Percentiles rank a stretch among this genome's conserved stretches.
Evolutionary conservation across 2,329 filamentous ascomycete species (phyloP).

Genomic region (Lachnellula hyalina): DNA sequence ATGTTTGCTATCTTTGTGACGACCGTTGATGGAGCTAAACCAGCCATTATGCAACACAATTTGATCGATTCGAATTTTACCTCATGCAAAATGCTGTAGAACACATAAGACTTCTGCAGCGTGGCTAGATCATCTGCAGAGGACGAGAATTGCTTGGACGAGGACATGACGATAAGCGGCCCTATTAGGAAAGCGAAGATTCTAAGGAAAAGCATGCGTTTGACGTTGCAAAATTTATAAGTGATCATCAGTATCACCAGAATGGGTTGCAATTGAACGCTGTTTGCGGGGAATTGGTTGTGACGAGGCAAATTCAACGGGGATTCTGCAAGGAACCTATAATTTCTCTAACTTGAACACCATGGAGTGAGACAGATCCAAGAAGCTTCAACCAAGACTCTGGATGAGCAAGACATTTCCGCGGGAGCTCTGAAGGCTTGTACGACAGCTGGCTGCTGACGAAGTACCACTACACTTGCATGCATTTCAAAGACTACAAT

Average conservation of each 20-base stretch:
- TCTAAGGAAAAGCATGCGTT: slow-evolving; percentile 8
- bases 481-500: background rate
- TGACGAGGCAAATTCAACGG: background rate
- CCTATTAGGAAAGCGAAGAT: slow-evolving; percentile 9
- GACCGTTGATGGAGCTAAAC: slow-evolving; percentile 10
- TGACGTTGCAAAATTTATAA: slow-evolving; percentile 1
- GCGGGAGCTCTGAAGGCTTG: slow-evolving; percentile 2
- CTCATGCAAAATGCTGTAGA: slow-evolving; percentile 16
- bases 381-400: background rate
- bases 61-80: slow-evolving; percentile 5
- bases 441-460: slow-evolving; percentile 5
- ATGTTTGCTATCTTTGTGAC: slow-evolving; percentile 19
- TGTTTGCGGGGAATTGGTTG: background rate
- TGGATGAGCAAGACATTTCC: background rate
- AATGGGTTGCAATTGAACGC: background rate
- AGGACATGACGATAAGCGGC: slow-evolving; percentile 7
- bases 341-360: background rate
- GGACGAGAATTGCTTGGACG: slow-evolving; percentile 17
- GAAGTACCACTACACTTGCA: slow-evolving; percentile 8
- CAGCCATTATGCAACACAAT: slow-evolving; percentile 18
- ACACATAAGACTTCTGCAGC: slow-evolving; percentile 8
- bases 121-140: slow-evolving; percentile 18
- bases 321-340: slow-evolving; percentile 2
- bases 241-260: slow-evolving; percentile 7
- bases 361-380: background rate